These are phyloP conservation scores for Cordyceps pruinosa DNA, from an alignment of 2,329 filamentous ascomycete species.

Conservation along the genomic window DNA sequence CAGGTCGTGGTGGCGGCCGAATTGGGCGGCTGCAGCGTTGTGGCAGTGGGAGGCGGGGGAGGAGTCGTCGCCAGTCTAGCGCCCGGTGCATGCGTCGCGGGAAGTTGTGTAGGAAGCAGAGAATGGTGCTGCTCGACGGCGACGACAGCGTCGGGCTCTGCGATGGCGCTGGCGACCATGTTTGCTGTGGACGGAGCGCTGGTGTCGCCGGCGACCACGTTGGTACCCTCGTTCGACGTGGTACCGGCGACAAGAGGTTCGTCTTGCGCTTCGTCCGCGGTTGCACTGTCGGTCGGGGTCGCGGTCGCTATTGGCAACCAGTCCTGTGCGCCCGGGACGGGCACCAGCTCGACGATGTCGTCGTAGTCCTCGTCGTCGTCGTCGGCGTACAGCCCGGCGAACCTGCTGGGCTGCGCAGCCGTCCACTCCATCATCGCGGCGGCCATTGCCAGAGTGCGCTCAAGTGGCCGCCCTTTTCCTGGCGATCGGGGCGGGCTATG, in stretches of 20 bases:
- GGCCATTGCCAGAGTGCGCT: background rate
- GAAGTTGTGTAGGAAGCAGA: too few species aligned
- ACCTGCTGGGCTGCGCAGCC: background rate
- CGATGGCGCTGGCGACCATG: background rate
- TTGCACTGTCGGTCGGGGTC: background rate
- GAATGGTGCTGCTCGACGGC: background rate
- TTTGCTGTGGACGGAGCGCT: background rate
- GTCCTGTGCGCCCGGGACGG: background rate
- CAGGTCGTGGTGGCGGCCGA: background rate
- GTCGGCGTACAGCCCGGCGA: background rate
- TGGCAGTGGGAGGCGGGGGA: background rate
- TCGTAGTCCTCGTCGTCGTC: slow-evolving; percentile 1
- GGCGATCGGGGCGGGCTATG: background rate
- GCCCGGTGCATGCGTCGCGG: too few species aligned
- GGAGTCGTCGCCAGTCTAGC: background rate
- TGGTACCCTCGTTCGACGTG: background rate
- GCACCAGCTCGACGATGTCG: slow-evolving; percentile 7
- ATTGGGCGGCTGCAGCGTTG: background rate
- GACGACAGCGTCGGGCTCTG: background rate
- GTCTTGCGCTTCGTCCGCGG: background rate
- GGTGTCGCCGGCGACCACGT: background rate
- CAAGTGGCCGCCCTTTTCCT: background rate
- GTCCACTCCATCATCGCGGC: slow-evolving; percentile 1
- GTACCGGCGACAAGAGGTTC: background rate
- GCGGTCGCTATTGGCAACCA: background rate